Evolutionary conservation across 2,329 filamentous ascomycete genomes (phyloP), one percentile per base, ranked within the genome.

Genomic region (Cladosporium sp.): DNA sequence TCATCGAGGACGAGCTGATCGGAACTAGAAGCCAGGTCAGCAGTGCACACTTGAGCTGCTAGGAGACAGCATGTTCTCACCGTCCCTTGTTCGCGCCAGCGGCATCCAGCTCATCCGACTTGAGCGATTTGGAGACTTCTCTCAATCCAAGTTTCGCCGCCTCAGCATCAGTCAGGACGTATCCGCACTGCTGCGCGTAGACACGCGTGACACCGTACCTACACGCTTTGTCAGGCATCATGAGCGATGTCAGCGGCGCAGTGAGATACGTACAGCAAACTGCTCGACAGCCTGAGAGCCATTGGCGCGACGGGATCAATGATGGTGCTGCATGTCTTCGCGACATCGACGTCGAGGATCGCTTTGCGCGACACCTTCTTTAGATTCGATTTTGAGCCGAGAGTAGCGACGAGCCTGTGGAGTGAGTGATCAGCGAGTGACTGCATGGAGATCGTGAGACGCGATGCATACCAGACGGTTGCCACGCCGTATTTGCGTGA

Each of bases 401-500:
- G 79, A 0, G 92, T 98, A 36, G 93, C 93, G 36, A 95, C 84
- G 36, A 96, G 82, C 92, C 92, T 96, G 55, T 4, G 19, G 7
- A 33, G 43, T 38, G 12, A 46, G 46, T 19, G 20, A 20, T 38
- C 15, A 51, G 35, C n/a, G 4, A 39, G 9, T 16, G 29, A 27
- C 5, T 16, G 9, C 13, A 16, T 5, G 43, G 25, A 4, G 20
- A 2, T 13, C 11, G 3, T 38, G 9, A 20, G 12, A 27, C 5
- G 22, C 22, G 4, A 27, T 51, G 62, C 79, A 62, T 76, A 95
- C 92, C 93, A 98, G 53, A 98, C 85, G 2, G 92, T 98, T 12
- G 92, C 86, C 51, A 98, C 87, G 50, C 93, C 93, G 79, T 96
- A 87, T 66, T 93, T 85, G 63, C 83, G 83, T 55, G 80, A 92